Percentiles rank a stretch among this genome's conserved stretches.
Evolutionary conservation across 495 filamentous ascomycete species (phyloP).

Genomic region (Tuber umbilicatum): DNA sequence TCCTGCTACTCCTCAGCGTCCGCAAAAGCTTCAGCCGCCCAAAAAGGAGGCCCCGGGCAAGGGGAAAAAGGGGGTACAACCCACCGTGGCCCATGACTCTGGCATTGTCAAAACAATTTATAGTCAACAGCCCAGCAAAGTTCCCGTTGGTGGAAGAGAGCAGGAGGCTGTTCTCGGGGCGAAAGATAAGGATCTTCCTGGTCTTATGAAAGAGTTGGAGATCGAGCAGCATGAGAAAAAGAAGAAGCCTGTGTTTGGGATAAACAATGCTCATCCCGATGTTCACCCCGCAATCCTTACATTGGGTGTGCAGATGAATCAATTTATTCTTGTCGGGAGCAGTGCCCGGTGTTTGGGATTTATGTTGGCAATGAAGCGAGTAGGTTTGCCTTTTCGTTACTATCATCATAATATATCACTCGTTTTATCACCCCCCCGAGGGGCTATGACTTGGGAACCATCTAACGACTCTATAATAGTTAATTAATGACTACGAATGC

Average conservation of each 20-base stretch:
- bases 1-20: slow-evolving; percentile 6
- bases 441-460: not conserved
- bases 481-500: slow-evolving; percentile 86
- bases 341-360: slow-evolving; percentile 83
- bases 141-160: slow-evolving; percentile 27
- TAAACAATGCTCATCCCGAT: slow-evolving; percentile 74
- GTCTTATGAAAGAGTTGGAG: slow-evolving; percentile 47
- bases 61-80: slow-evolving; percentile 37
- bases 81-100: slow-evolving; percentile 24
- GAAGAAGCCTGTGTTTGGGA: slow-evolving; percentile 63
- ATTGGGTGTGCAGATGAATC: slow-evolving; percentile 81
- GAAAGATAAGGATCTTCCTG: slow-evolving; percentile 48
- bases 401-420: not conserved
- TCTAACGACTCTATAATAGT: slow-evolving; percentile 47
- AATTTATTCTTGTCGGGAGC: slow-evolving; percentile 82
- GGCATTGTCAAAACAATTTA: slow-evolving; percentile 38
- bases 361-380: slow-evolving; percentile 79
- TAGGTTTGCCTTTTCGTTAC: slow-evolving; percentile 43
- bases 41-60: slow-evolving; percentile 42
- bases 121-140: slow-evolving; percentile 30
- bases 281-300: slow-evolving; percentile 82
- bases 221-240: slow-evolving; percentile 63
- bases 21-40: slow-evolving; percentile 2
- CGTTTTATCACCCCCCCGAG: not conserved
- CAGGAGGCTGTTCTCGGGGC: slow-evolving; percentile 41